These are phyloP conservation scores for Pseudogymnoascus sp. DNA, from an alignment of 2,329 filamentous ascomycete genomes.

Conservation along the genomic window DNA sequence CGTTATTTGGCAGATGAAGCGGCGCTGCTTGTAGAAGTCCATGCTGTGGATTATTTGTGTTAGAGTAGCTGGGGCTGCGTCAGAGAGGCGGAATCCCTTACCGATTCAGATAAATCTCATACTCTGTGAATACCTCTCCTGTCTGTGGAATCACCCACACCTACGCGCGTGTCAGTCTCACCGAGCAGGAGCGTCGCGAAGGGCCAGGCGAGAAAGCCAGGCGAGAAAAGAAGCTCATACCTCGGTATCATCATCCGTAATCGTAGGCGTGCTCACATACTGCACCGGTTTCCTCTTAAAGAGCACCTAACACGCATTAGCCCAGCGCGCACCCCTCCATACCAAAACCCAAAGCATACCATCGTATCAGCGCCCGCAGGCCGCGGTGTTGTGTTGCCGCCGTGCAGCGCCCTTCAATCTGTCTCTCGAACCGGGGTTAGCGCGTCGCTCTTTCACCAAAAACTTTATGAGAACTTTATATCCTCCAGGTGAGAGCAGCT, in stretches of 20 bases:
- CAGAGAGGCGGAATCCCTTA: slow-evolving; percentile 35
- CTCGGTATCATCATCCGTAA: slow-evolving; percentile 76
- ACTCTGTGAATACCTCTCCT: slow-evolving; percentile 79
- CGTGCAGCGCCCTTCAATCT: slow-evolving; percentile 2
- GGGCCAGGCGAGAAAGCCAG: slow-evolving; percentile 3
- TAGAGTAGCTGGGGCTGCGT: slow-evolving; percentile 22
- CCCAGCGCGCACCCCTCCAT: slow-evolving; percentile 6
- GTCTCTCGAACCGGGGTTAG: not conserved
- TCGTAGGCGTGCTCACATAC: slow-evolving; percentile 60
- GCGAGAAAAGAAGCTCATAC: slow-evolving; percentile 39
- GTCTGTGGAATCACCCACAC: slow-evolving; percentile 89
- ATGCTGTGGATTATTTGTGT: slow-evolving; percentile 50
- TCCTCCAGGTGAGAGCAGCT: not conserved
- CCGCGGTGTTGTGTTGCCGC: not conserved
- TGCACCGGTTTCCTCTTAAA: slow-evolving; percentile 94
- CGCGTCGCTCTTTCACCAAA: not conserved
- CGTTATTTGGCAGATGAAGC: slow-evolving; percentile 93
- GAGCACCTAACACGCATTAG: slow-evolving; percentile 55
- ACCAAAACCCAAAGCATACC: not conserved
- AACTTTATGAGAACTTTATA: slow-evolving; percentile 6
- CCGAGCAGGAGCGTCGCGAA: slow-evolving; percentile 15
- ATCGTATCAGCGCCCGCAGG: slow-evolving; percentile 6
- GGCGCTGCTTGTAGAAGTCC: slow-evolving; percentile 87
- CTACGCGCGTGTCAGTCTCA: slow-evolving; percentile 38
- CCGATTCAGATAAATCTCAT: slow-evolving; percentile 81